phyloP scores from a whole-genome alignment of 495 filamentous ascomycete genomes.

The Cercophora samala region DNA sequence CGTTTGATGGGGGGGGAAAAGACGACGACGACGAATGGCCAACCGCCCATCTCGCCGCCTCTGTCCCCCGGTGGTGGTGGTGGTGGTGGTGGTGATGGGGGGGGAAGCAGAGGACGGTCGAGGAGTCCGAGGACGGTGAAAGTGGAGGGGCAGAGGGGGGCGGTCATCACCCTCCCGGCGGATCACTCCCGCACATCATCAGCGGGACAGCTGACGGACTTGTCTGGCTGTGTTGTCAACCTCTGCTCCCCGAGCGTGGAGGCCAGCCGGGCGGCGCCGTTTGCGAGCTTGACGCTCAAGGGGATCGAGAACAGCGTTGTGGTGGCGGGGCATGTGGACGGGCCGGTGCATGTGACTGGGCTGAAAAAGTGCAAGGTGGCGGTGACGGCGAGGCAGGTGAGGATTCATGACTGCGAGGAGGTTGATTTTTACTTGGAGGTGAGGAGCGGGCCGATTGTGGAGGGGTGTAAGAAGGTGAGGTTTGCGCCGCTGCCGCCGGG shows the following conservation, averaged over 20 bases:
- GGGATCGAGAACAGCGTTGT: constrained; percentile 65
- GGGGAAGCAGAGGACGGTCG: not conserved
- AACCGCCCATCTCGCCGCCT: not conserved
- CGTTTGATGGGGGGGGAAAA: not conserved
- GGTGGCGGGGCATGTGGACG: constrained; percentile 71
- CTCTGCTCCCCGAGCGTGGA: constrained; percentile 61
- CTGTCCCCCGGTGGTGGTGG: not conserved
- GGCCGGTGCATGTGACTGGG: constrained; percentile 76
- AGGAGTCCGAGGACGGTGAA: constrained; percentile 44
- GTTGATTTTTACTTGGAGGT: constrained; percentile 81
- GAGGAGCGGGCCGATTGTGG: constrained; percentile 84
- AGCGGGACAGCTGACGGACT: constrained; percentile 68
- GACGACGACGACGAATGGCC: not conserved
- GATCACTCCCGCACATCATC: constrained; percentile 63
- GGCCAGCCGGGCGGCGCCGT: constrained; percentile 51
- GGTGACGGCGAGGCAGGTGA: constrained; percentile 74
- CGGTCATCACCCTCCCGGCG: constrained; percentile 71
- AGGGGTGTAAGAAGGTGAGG: constrained; percentile 73
- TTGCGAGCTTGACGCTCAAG: constrained; percentile 71
- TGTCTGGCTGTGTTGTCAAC: constrained; percentile 72
- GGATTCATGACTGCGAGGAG: constrained; percentile 81
- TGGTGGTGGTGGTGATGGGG: no score
- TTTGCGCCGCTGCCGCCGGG: constrained; percentile 79
- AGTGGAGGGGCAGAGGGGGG: constrained; percentile 57
- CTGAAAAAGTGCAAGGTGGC: constrained; percentile 72